Evolutionary conservation across 2,329 filamentous ascomycete species (phyloP).

Genomic region (Aspergillus costaricaensis): DNA sequence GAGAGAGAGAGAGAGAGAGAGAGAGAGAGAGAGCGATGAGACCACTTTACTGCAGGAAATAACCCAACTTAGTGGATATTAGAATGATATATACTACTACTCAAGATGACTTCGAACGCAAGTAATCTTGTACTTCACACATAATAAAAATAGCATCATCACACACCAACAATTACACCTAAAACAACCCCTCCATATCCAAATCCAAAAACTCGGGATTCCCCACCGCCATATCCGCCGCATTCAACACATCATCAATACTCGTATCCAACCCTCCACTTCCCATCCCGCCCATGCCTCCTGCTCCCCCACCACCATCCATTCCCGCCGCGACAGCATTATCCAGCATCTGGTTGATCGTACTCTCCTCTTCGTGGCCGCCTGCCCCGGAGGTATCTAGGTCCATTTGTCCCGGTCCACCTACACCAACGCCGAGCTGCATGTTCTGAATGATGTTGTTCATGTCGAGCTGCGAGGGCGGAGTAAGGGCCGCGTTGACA

Average conservation of each 20-base stretch:
- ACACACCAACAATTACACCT: conserved; percentile 4
- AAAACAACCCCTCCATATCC: conserved; percentile 50
- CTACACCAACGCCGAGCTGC: conserved; percentile 35
- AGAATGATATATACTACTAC: too few species aligned
- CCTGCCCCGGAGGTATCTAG: conserved; percentile 27
- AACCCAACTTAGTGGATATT: too few species aligned
- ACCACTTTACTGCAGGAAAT: too few species aligned
- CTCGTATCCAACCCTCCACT: conserved; percentile 36
- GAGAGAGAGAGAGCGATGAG: too few species aligned
- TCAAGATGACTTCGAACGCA: too few species aligned
- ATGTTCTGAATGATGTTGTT: conserved; percentile 48
- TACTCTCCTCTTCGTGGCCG: conserved; percentile 26
- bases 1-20: too few species aligned
- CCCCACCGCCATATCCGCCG: conserved; percentile 45
- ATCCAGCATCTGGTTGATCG: conserved; percentile 43
- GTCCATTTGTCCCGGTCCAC: conserved; percentile 35
- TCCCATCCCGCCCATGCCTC: conserved; percentile 25
- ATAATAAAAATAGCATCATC: neutral
- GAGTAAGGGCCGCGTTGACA: conserved; percentile 43
- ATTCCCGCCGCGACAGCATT: conserved; percentile 39
- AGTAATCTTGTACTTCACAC: too few species aligned
- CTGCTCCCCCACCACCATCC: conserved; percentile 24
- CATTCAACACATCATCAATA: conserved; percentile 48
- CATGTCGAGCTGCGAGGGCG: conserved; percentile 44
- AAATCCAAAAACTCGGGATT: conserved; percentile 49